These are phyloP conservation scores for Penicillium sp. DNA, from an alignment of 2,329 filamentous ascomycete species.

Conservation along the genomic window DNA sequence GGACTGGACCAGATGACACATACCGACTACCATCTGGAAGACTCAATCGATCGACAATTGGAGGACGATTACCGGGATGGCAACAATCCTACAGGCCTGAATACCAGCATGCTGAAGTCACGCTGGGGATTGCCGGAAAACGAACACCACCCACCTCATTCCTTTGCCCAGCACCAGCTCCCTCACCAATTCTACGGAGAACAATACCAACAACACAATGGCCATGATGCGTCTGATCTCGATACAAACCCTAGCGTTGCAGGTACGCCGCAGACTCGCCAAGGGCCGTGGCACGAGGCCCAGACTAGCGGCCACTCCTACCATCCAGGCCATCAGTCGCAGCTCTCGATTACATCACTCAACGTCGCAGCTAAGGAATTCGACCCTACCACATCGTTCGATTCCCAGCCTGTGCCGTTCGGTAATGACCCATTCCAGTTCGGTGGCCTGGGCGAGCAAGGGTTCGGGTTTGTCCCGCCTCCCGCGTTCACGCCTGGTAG, in stretches of 20 bases:
- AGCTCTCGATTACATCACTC: conserved; percentile 70
- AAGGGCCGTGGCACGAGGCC: conserved; percentile 35
- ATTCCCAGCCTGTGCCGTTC: conserved; percentile 46
- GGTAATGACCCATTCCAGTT: conserved; percentile 45
- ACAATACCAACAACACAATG: conserved; percentile 30
- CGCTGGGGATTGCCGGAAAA: conserved; percentile 40
- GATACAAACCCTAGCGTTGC: conserved; percentile 72
- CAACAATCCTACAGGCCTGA: conserved; percentile 23
- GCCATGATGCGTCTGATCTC: conserved; percentile 61
- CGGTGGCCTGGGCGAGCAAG: conserved; percentile 26
- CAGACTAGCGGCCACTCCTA: conserved; percentile 35
- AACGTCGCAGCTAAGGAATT: conserved; percentile 91
- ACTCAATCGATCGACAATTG: conserved; percentile 73
- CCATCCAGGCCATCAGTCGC: conserved; percentile 59
- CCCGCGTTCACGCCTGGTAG: conserved; percentile 65
- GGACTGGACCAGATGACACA: conserved; percentile 67
- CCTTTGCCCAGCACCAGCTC: conserved; percentile 30
- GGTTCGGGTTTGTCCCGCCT: conserved; percentile 53
- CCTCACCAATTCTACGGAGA: conserved; percentile 37
- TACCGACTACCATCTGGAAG: conserved; percentile 79
- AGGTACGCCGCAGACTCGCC: conserved; percentile 55
- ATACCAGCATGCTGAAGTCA: conserved; percentile 34
- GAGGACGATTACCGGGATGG: conserved; percentile 66
- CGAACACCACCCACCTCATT: conserved; percentile 23
- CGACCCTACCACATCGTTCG: conserved; percentile 57